These are phyloP conservation scores for Gossypium lobatum DNA, from an alignment of 441 rosid species.

Conservation along the genomic window DNA sequence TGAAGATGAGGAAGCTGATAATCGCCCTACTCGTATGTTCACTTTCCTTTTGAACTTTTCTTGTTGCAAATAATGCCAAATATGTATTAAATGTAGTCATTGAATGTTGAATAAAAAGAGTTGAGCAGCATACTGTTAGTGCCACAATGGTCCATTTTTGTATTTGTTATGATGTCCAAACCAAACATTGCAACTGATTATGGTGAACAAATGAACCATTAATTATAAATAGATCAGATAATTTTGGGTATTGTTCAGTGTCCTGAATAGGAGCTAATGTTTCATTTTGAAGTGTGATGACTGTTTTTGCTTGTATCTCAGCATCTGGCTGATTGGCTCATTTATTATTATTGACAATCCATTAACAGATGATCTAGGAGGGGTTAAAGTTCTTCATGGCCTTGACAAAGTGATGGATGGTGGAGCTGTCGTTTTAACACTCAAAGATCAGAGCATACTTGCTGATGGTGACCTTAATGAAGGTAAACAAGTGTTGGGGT, in stretches of 20 bases:
- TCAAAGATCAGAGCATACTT: constrained; percentile 88
- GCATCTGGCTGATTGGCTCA: background rate
- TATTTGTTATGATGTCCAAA: background rate
- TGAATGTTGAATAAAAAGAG: background rate
- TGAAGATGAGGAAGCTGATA: constrained; percentile 62
- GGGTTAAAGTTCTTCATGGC: constrained; percentile 89
- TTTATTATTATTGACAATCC: constrained; percentile 16
- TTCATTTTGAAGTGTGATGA: background rate
- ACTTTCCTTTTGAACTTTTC: constrained; percentile 12
- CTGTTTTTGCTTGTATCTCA: background rate
- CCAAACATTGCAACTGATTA: background rate
- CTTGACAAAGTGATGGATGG: constrained; percentile 92
- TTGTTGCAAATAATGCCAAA: background rate
- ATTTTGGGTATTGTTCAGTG: background rate
- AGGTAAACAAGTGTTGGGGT: constrained; percentile 44
- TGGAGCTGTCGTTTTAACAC: constrained; percentile 94
- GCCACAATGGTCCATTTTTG: background rate
- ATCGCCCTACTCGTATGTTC: constrained; percentile 39
- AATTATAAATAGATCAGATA: background rate
- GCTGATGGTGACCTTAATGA: constrained; percentile 77
- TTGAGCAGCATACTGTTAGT: background rate
- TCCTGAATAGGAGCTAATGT: background rate
- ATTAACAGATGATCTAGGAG: constrained; percentile 67
- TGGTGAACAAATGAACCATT: background rate
- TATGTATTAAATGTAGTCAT: background rate